phyloP scores from a whole-genome alignment of 257 asterid species.

The Capsicum rhomboideum region DNA sequence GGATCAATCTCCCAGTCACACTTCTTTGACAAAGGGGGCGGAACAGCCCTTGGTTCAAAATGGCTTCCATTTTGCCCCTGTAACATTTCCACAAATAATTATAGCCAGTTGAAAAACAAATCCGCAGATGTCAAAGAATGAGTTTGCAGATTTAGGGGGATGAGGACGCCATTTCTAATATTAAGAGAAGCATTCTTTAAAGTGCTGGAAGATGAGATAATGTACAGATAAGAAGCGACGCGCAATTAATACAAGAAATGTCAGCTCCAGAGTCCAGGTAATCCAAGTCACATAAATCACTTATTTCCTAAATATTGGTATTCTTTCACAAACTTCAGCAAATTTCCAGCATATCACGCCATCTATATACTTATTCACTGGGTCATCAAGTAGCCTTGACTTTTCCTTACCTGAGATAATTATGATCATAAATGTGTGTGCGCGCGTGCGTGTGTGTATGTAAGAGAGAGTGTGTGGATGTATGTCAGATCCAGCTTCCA shows the following conservation, averaged over 20 bases:
- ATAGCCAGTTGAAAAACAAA: neutral
- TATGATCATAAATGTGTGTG: neutral
- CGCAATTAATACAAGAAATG: neutral
- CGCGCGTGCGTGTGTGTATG: too few species aligned
- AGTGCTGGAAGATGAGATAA: neutral
- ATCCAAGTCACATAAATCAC: neutral
- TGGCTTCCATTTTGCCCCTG: conserved; percentile 85
- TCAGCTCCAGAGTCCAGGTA: neutral
- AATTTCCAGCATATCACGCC: neutral
- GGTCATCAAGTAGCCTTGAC: neutral
- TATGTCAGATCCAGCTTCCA: neutral
- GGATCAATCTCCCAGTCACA: conserved; percentile 89
- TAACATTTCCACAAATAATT: conserved; percentile 5
- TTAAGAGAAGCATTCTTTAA: neutral
- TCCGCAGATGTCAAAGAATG: neutral
- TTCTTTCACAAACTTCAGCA: neutral
- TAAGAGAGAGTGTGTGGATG: neutral
- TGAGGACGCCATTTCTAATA: neutral
- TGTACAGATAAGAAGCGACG: neutral
- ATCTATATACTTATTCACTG: neutral
- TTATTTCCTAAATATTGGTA: neutral
- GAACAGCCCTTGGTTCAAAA: conserved; percentile 67
- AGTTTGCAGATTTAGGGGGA: neutral
- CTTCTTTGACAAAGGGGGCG: conserved; percentile 71
- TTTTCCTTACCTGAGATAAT: neutral